These are phyloP conservation scores for Rhodotorula sp. DNA, from an alignment of 1,284 basidiomycete species.

Conservation along the genomic window DNA sequence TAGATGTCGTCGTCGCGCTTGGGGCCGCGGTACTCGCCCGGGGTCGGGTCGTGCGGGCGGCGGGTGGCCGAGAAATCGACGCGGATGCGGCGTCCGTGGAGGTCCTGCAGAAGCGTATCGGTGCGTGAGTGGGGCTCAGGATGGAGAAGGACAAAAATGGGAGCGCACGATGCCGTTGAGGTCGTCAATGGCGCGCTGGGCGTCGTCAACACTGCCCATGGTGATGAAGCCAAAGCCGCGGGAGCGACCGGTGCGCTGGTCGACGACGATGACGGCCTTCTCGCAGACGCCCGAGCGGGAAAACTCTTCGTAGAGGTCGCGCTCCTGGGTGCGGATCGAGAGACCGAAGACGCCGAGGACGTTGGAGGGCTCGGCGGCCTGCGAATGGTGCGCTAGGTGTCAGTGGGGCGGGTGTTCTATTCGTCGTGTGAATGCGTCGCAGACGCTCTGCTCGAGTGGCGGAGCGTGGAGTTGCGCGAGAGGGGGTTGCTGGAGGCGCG, in stretches of 20 bases:
- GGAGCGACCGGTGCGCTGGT: constrained; percentile 92
- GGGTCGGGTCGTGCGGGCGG: constrained; percentile 90
- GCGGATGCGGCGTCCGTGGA: constrained; percentile 92
- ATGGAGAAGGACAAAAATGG: too few relatives aligned
- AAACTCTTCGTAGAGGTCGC: constrained; percentile 93
- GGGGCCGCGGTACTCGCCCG: constrained; percentile 96
- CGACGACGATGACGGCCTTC: constrained; percentile 98
- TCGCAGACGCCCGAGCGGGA: constrained; percentile 74
- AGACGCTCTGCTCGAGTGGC: too few relatives aligned
- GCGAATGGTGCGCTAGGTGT: neutral
- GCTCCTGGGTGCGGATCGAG: constrained; percentile 89
- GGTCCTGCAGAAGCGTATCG: constrained; percentile 68
- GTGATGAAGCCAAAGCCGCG: constrained; percentile 97
- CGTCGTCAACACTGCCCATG: constrained; percentile 85
- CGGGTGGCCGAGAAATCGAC: constrained; percentile 96
- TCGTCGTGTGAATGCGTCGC: too few relatives aligned
- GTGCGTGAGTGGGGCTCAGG: neutral
- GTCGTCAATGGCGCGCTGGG: constrained; percentile 80
- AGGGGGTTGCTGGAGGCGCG: neutral
- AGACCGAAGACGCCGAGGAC: constrained; percentile 96
- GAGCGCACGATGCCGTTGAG: constrained; percentile 90
- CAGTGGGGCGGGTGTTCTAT: too few relatives aligned
- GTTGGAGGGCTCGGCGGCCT: constrained; percentile 69
- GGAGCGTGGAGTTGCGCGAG: too few relatives aligned
- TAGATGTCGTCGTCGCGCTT: constrained; percentile 60